A percentile compares a stretch with the other conserved stretches of the same genome.
These are phyloP conservation scores for Bretziella fagacearum DNA, from an alignment of 2,329 filamentous ascomycete species.

Conservation along the genomic window DNA sequence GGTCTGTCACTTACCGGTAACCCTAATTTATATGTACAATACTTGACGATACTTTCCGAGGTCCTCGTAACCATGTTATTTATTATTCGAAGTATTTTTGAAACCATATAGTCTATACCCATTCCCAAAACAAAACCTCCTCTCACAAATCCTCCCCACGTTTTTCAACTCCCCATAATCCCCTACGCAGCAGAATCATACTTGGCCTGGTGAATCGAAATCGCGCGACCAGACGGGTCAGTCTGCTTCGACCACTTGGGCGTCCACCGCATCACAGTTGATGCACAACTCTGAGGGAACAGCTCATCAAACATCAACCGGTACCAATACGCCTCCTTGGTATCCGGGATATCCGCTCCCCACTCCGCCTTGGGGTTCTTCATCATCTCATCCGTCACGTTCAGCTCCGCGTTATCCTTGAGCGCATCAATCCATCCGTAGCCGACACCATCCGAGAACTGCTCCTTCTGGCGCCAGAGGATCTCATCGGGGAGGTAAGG, in stretches of 20 bases:
- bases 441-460: conserved; percentile 95
- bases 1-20: background rate
- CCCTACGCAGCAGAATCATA: conserved; percentile 34
- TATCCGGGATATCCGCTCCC: conserved; percentile 82
- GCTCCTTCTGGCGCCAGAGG: conserved; percentile 97
- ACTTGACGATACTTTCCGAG: background rate
- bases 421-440: conserved; percentile 98
- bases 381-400: conserved; percentile 95
- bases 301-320: conserved; percentile 97
- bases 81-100: background rate
- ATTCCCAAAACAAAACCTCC: background rate
- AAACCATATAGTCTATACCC: background rate
- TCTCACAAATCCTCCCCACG: background rate
- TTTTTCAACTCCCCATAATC: background rate
- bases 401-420: conserved; percentile 80
- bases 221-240: conserved; percentile 82
- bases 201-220: conserved; percentile 58
- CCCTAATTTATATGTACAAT: background rate
- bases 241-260: conserved; percentile 95
- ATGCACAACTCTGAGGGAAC: conserved; percentile 81
- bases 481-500: conserved; percentile 94
- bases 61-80: background rate
- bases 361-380: conserved; percentile 95
- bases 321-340: conserved; percentile 99
- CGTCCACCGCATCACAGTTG: conserved; percentile 89